A percentile compares a stretch with the other conserved stretches of the same genome.
Conservation (phyloP, 2,329 filamentous ascomycete genomes). For the Fusarium scirpi region DNA sequence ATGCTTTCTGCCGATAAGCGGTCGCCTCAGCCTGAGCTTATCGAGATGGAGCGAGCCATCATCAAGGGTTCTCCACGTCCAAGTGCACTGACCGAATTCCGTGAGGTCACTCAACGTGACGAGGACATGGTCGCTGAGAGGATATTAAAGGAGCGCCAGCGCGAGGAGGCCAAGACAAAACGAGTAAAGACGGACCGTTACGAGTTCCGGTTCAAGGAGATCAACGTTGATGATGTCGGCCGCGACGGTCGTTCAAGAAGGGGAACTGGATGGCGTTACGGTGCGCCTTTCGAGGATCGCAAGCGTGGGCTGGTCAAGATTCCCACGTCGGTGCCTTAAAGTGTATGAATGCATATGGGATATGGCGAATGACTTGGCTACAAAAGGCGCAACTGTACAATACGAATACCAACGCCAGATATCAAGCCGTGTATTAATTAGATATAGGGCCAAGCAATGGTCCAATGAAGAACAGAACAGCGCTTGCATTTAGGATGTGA, state of each 20-base stretch:
- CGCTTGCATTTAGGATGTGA: slow-evolving; percentile 15
- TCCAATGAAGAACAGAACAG: slow-evolving; percentile 22
- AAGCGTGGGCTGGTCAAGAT: slow-evolving; percentile 75
- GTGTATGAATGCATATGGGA: slow-evolving; percentile 37
- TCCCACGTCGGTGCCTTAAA: slow-evolving; percentile 69
- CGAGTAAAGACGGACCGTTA: slow-evolving; percentile 65
- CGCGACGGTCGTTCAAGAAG: slow-evolving; percentile 62
- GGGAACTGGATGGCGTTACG: slow-evolving; percentile 73
- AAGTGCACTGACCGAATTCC: slow-evolving; percentile 58
- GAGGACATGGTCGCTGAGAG: slow-evolving; percentile 55
- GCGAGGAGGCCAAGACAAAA: slow-evolving; percentile 56
- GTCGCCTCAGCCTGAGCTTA: slow-evolving; percentile 72
- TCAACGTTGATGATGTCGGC: slow-evolving; percentile 69
- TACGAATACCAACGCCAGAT: slow-evolving; percentile 43
- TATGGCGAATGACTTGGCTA: slow-evolving; percentile 12
- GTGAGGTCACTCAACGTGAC: slow-evolving; percentile 57
- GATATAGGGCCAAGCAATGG: slow-evolving; percentile 21
- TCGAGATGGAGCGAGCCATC: slow-evolving; percentile 65
- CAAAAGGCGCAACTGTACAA: slow-evolving; percentile 44
- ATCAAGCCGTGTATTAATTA: slow-evolving; percentile 42
- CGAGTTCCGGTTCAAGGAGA: slow-evolving; percentile 72
- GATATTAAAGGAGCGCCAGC: slow-evolving; percentile 50
- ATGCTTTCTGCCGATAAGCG: slow-evolving; percentile 71
- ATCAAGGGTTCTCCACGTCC: slow-evolving; percentile 51
- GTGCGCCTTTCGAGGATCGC: slow-evolving; percentile 71